phyloP scores from a whole-genome alignment of 2,329 filamentous ascomycete genomes.

The Didymosphaeria variabile region DNA sequence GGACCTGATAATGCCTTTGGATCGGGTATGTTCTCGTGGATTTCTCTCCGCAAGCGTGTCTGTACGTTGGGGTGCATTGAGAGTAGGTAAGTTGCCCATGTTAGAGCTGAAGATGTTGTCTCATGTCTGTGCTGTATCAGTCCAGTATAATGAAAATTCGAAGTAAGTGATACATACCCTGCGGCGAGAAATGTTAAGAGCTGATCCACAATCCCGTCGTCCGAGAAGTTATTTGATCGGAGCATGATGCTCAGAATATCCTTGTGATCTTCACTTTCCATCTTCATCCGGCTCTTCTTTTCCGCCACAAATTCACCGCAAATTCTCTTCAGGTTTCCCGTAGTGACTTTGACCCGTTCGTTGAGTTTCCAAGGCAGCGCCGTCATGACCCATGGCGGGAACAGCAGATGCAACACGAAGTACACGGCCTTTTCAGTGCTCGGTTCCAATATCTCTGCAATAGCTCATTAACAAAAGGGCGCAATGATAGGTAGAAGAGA shows the following conservation, averaged over 20 bases:
- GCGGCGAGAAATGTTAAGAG: conserved; percentile 66
- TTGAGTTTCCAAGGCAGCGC: conserved; percentile 60
- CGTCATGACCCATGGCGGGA: conserved; percentile 50
- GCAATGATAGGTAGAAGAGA: background rate
- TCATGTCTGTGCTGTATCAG: conserved; percentile 64
- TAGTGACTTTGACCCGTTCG: conserved; percentile 49
- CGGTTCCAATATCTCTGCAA: conserved; percentile 56
- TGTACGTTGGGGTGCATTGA: conserved; percentile 72
- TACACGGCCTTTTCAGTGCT: conserved; percentile 58
- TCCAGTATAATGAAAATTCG: background rate
- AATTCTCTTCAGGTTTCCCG: conserved; percentile 49
- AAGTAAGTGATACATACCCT: conserved; percentile 50
- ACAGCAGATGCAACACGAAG: conserved; percentile 51
- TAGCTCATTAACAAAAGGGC: conserved; percentile 20
- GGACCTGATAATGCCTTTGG: conserved; percentile 29
- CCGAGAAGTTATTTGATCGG: conserved; percentile 62
- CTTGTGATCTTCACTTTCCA: conserved; percentile 42
- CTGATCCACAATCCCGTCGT: conserved; percentile 63
- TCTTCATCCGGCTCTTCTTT: conserved; percentile 53
- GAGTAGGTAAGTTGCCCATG: conserved; percentile 79
- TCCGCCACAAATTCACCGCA: conserved; percentile 59
- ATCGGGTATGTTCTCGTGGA: conserved; percentile 68
- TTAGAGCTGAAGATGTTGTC: conserved; percentile 77
- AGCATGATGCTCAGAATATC: conserved; percentile 61
- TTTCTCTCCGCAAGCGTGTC: conserved; percentile 71